Evolutionary conservation across 208 protist species (phyloP), one percentile per base, ranked within the genome.

Genomic region (Acanthamoeba royreba): DNA sequence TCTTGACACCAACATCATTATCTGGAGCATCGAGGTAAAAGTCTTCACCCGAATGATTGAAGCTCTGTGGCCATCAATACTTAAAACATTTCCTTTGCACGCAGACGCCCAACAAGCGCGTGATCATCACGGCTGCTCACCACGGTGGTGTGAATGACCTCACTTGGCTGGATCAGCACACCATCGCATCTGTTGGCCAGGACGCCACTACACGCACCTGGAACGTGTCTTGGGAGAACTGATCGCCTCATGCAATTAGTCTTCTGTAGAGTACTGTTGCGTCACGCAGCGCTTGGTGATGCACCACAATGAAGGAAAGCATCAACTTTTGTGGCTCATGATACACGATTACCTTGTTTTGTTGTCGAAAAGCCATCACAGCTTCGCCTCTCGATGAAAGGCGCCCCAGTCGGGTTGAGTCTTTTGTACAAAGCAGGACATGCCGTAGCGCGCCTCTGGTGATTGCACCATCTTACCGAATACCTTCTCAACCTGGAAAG

Each of bases 1-100:
- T 28, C 85, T 91, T 38, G 85, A 91, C 49, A 91, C 85, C 43
- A 91, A 91, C 85, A 91, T 91, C 85, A 58, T 91, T 52, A 91
- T 91, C 49, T 91, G 85, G 85, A 72, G 11, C 4, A 28, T 69
- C 1, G 85, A 91, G 77, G 77, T 86, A 53, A 81, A 7, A 1
- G 1, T 35, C 58, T 31, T 31, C 58, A n/a, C 58, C 33, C 58
- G 28, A 69, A 35, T 69, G 28, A 1, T 69, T 69, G 1, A 8
- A n/a, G 77, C 33, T 11, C 33, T 38, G 74, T 46, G 55, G 8
- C 55, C 55, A 28, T 13, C 22, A 83, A 38, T 17, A 9, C 38
- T 83, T 83, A 83, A 22, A 13, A 31, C 45, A 40, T 77, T 77
- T 77, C 35, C n/a, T 77, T 77, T 40, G 17, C 4, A 19, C 46